Percentiles rank a stretch among this genome's conserved stretches.
Conservation (phyloP, 306 rosid genomes). For the Quercus agrifolia region DNA sequence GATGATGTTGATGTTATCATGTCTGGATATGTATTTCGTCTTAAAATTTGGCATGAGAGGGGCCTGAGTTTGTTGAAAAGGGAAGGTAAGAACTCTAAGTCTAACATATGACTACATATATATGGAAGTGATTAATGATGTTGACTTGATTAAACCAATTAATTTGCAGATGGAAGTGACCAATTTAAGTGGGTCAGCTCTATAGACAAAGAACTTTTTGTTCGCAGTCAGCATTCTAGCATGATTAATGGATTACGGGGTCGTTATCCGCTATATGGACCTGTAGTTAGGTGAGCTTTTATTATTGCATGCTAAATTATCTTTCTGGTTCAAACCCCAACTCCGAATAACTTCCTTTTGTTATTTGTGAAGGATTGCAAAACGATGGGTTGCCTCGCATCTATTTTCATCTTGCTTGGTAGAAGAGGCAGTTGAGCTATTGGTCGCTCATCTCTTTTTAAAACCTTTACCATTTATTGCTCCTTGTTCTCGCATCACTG, state of each 20-base stretch:
- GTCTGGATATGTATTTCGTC: no score
- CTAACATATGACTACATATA: no score
- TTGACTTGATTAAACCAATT: slow-evolving; percentile 24
- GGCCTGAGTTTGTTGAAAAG: no score
- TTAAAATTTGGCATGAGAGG: no score
- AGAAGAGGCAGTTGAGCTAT: slow-evolving; percentile 85
- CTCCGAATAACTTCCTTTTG: slow-evolving; percentile 21
- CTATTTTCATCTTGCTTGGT: slow-evolving; percentile 85
- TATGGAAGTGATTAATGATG: background rate
- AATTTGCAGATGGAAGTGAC: slow-evolving; percentile 51
- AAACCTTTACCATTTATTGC: slow-evolving; percentile 75
- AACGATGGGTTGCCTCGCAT: slow-evolving; percentile 93
- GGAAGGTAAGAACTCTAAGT: no score
- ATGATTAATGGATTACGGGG: slow-evolving; percentile 87
- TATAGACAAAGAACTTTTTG: slow-evolving; percentile 61
- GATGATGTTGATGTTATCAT: no score
- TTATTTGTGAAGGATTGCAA: slow-evolving; percentile 74
- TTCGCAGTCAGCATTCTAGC: slow-evolving; percentile 78
- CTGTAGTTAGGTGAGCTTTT: slow-evolving; percentile 71
- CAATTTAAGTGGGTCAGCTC: slow-evolving; percentile 51
- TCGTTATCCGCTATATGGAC: slow-evolving; percentile 68
- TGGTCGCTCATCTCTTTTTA: slow-evolving; percentile 79
- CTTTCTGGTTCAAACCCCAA: slow-evolving; percentile 9
- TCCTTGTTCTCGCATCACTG: slow-evolving; percentile 82
- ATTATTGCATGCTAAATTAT: slow-evolving; percentile 3